These are phyloP conservation scores for Salvia miltiorrhiza DNA, from an alignment of 257 asterid genomes.

Conservation along the genomic window DNA sequence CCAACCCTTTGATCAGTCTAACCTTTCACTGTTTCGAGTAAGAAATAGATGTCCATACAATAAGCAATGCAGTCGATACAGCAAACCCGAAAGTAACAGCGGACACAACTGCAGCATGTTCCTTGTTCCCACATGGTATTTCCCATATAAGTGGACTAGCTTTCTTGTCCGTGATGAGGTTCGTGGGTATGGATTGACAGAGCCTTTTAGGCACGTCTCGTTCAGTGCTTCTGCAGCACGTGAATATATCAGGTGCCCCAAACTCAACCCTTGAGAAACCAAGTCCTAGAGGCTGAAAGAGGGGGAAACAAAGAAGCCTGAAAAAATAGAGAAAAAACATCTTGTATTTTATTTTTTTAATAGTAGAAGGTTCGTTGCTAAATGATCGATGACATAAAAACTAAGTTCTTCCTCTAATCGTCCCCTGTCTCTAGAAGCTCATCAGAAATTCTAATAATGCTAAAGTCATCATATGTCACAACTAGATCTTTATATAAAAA, in stretches of 20 bases:
- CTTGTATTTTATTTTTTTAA: neutral
- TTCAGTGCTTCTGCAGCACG: conserved; percentile 39
- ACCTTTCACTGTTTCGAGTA: conserved; percentile 23
- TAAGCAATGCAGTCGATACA: conserved; percentile 46
- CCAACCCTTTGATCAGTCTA: conserved; percentile 23
- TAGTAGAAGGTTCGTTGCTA: neutral
- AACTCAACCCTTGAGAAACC: conserved; percentile 53
- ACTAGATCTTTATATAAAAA: neutral
- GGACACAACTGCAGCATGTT: conserved; percentile 56
- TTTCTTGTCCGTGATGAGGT: conserved; percentile 14
- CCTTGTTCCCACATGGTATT: conserved; percentile 69
- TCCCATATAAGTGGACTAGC: conserved; percentile 48
- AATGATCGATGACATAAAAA: neutral
- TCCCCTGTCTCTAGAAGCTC: neutral
- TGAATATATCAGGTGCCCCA: conserved; percentile 49
- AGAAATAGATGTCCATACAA: conserved; percentile 42
- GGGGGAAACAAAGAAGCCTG: neutral
- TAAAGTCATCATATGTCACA: neutral
- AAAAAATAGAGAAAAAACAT: neutral
- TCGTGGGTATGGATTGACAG: conserved; percentile 33
- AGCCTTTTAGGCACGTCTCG: conserved; percentile 16
- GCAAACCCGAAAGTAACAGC: conserved; percentile 61
- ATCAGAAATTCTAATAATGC: neutral
- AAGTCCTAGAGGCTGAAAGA: conserved; percentile 58
- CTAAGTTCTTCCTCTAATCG: neutral